Evolutionary conservation across 257 asterid species (phyloP).

Genomic region (Plantago elongata): DNA sequence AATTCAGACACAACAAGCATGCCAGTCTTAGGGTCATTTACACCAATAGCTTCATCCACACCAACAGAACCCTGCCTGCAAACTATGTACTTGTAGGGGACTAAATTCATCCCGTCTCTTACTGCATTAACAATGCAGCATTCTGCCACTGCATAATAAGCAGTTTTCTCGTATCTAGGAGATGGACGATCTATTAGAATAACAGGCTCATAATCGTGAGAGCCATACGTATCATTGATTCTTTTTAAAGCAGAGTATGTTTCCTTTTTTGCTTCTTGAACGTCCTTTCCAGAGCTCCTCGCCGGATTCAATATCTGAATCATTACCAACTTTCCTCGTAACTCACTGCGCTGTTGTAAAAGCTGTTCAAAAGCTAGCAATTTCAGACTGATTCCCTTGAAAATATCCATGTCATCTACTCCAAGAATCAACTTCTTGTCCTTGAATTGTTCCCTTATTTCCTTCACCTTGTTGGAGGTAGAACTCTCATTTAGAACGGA

Average conservation of each 20-base stretch:
- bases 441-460: slow-evolving; percentile 54
- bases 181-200: slow-evolving; percentile 69
- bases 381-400: slow-evolving; percentile 84
- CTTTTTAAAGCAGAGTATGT: slow-evolving; percentile 58
- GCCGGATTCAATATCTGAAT: slow-evolving; percentile 94
- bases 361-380: slow-evolving; percentile 80
- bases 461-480: slow-evolving; percentile 57
- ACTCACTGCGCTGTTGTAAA: slow-evolving; percentile 37
- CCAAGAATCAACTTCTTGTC: slow-evolving; percentile 80
- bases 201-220: slow-evolving; percentile 55
- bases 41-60: slow-evolving; percentile 45
- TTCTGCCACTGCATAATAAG: slow-evolving; percentile 83
- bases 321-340: slow-evolving; percentile 59
- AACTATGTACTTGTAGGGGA: slow-evolving; percentile 76
- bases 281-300: slow-evolving; percentile 85
- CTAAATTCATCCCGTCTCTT: slow-evolving; percentile 95
- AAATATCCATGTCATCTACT: slow-evolving; percentile 92
- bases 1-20: slow-evolving; percentile 88
- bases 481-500: slow-evolving; percentile 64
- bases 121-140: slow-evolving; percentile 94
- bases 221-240: slow-evolving; percentile 57
- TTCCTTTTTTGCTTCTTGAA: slow-evolving; percentile 76
- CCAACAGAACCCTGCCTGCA: slow-evolving; percentile 78
- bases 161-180: slow-evolving; percentile 77
- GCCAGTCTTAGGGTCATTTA: slow-evolving; percentile 59